Conservation (phyloP, 2,329 filamentous ascomycete species). For the Blastomyces parvus region DNA sequence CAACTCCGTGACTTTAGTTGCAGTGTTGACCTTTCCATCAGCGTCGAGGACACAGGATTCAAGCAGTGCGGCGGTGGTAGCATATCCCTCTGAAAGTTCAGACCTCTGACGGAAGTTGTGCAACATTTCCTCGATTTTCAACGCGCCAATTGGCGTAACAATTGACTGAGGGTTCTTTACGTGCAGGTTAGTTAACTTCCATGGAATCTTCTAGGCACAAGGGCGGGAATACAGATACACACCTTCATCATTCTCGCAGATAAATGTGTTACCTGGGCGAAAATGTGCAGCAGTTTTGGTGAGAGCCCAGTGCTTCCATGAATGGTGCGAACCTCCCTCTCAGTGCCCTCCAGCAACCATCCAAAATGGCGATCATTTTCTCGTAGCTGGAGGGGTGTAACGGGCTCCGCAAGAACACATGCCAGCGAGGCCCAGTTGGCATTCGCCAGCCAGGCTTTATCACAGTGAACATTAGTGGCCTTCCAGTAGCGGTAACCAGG, state of each 20-base stretch:
- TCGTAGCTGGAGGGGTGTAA: neutral
- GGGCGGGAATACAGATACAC: neutral
- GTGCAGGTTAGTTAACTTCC: neutral
- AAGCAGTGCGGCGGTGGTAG: constrained; percentile 9
- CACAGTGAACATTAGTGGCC: neutral
- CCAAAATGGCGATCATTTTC: neutral
- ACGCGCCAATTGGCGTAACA: constrained; percentile 5
- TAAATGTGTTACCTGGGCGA: constrained; percentile 13
- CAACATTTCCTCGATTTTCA: constrained; percentile 9
- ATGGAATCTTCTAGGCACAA: neutral
- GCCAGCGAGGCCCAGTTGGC: neutral
- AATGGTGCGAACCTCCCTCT: constrained; percentile 12
- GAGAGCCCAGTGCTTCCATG: constrained; percentile 13
- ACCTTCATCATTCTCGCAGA: neutral
- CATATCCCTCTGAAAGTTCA: constrained; percentile 11
- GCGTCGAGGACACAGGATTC: constrained; percentile 11
- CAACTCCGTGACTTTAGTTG: constrained; percentile 12
- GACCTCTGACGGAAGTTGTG: constrained; percentile 14
- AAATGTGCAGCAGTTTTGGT: constrained; percentile 14
- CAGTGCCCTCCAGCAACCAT: constrained; percentile 5
- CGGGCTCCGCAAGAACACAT: neutral
- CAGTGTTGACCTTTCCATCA: constrained; percentile 12
- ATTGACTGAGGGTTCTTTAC: constrained; percentile 1
- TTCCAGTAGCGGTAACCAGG: neutral
- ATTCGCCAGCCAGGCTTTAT: neutral